Base-by-base conservation (phyloP, 768 basidiomycete genomes). In the Cystoderma amianthinum region DNA sequence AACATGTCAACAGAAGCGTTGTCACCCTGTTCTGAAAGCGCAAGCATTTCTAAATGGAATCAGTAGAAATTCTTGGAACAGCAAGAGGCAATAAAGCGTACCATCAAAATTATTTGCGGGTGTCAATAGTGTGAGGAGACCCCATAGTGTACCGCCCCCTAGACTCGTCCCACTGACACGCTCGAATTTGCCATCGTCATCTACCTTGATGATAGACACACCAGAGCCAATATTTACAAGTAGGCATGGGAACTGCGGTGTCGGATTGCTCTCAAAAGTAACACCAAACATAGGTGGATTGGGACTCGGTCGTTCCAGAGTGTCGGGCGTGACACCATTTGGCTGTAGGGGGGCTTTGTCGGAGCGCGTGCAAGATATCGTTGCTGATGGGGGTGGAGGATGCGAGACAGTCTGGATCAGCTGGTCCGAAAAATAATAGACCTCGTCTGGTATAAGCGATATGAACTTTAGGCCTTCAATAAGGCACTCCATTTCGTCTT, bases 401-500 rank as follows among this genome's bases (percentile, higher is more conserved):
- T 69, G 69, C 30, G 67, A 64, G 2, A 71, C 71, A 28, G 71
- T 69, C 56, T 87, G 85, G 42, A 97, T 94, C 52, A 97, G 80
- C 64, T 97, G 88, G 63, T 99, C 95, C 41, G 93, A 96, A 67
- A 97, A 98, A 72, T 84, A 97, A 67, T 98, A 99, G 20, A 90
- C 95, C 65, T 99, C 96, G 63, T 92, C 83, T 23, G 95, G 95
- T 45, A 99, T 94, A 59, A 87, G 82, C 24, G 86, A 85, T 60
- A 98, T 85, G 65, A 99, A 99, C 62, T 90, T 87, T 57, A 99
- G 72, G 20, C 96, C 96, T 52, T 91, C 85, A 50, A 97, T 98
- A 57, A 98, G 64, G 54, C 96, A 97, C 65, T 91, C 95, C 96
- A 99, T 98, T 74, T 99, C 96, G 59, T 98, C 96, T 63, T 98